phyloP scores from a whole-genome alignment of 2,329 filamentous ascomycete species.

The Alternaria infectoria region DNA sequence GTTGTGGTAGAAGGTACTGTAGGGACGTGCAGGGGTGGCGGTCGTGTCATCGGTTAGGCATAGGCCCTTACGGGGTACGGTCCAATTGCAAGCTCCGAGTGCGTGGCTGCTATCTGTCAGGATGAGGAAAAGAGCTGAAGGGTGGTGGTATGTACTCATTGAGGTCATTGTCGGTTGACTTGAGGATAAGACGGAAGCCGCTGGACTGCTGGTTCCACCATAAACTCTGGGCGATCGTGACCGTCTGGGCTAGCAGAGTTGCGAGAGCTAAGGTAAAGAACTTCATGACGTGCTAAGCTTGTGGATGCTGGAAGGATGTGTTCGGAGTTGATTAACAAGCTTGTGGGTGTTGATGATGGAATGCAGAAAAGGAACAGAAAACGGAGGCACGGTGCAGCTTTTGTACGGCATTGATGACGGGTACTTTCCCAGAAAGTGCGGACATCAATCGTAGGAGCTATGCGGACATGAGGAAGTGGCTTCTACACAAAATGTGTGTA shows the following conservation, averaged over 20 bases:
- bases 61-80: conserved; percentile 54
- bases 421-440: not conserved
- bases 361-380: not conserved
- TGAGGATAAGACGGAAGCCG: conserved; percentile 31
- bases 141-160: conserved; percentile 15
- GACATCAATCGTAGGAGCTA: not conserved
- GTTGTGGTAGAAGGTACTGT: conserved; percentile 40
- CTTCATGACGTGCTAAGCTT: conserved; percentile 5
- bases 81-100: conserved; percentile 50
- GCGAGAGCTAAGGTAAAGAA: conserved; percentile 2
- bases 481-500: not conserved
- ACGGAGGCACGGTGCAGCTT: not conserved
- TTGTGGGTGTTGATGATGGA: not conserved
- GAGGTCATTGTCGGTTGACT: conserved; percentile 21
- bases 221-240: not conserved
- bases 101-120: conserved; percentile 12
- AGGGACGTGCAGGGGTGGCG: conserved; percentile 10
- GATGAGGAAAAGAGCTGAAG: not conserved
- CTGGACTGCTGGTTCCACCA: conserved; percentile 1
- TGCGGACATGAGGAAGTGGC: not conserved
- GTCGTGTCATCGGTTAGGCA: conserved; percentile 16
- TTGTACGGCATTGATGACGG: not conserved
- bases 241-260: not conserved
- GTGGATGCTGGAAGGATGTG: not conserved
- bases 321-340: not conserved